phyloP scores from a whole-genome alignment of 2,329 filamentous ascomycete species.

The Remersonia thermophila region DNA sequence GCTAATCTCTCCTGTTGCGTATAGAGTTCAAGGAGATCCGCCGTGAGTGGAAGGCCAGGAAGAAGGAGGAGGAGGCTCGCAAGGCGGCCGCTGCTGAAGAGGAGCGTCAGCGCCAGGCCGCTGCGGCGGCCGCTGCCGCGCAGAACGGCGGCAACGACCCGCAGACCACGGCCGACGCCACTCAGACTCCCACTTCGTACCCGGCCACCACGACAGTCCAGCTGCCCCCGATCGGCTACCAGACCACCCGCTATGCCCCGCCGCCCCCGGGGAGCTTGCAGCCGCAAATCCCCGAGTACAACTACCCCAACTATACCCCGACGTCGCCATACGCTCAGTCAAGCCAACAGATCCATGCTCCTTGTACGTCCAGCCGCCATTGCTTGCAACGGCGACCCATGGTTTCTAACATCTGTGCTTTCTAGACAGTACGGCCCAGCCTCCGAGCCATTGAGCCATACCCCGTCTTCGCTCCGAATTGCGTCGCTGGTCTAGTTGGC shows the following conservation, averaged over 20 bases:
- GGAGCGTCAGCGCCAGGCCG: conserved; percentile 54
- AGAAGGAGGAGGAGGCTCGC: conserved; percentile 89
- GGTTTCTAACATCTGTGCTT: too few relatives aligned
- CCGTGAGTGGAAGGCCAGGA: conserved; percentile 97
- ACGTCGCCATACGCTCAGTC: conserved; percentile 47
- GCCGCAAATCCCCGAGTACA: conserved; percentile 43
- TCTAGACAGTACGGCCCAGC: too few relatives aligned
- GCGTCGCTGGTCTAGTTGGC: too few relatives aligned
- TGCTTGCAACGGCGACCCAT: too few relatives aligned
- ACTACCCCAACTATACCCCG: conserved; percentile 42
- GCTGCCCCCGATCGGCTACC: conserved; percentile 65
- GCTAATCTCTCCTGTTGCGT: conserved; percentile 13
- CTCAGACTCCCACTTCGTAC: conserved; percentile 44
- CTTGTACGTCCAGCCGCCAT: conserved; percentile 30
- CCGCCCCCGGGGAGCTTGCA: conserved; percentile 43
- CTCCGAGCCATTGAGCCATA: too few relatives aligned
- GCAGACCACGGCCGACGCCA: conserved; percentile 35
- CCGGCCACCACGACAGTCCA: conserved; percentile 47
- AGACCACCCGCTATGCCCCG: conserved; percentile 54
- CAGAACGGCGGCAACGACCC: conserved; percentile 38
- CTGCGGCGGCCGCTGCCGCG: conserved; percentile 35
- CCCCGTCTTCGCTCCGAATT: too few relatives aligned
- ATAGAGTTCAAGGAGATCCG: conserved; percentile 97
- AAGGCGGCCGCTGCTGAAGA: conserved; percentile 67
- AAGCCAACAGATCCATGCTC: conserved; percentile 47